These are phyloP conservation scores for Didymellaceae sp. DNA, from an alignment of 2,329 filamentous ascomycete species.

Conservation along the genomic window DNA sequence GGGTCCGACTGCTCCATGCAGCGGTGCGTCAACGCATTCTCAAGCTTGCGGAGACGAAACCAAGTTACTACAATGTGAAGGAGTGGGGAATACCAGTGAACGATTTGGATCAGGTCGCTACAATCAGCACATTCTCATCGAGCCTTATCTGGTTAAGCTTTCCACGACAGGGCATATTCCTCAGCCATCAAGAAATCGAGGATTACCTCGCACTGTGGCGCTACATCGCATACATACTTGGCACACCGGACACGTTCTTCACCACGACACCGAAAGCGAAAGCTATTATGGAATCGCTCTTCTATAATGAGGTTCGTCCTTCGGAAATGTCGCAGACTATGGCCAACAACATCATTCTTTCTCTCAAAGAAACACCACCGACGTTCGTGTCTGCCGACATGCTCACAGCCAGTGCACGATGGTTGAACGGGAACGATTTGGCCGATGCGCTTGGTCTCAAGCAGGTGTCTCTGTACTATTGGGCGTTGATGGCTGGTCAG, in stretches of 20 bases:
- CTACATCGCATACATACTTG: conserved; percentile 74
- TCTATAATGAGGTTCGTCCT: conserved; percentile 71
- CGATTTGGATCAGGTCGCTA: conserved; percentile 75
- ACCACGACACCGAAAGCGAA: conserved; percentile 62
- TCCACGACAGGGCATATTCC: conserved; percentile 74
- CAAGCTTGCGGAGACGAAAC: conserved; percentile 60
- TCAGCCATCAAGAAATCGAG: conserved; percentile 65
- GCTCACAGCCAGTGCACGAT: conserved; percentile 70
- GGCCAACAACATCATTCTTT: conserved; percentile 76
- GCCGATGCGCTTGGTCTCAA: conserved; percentile 66
- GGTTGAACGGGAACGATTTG: conserved; percentile 72
- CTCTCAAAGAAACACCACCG: conserved; percentile 70
- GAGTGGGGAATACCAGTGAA: conserved; percentile 73
- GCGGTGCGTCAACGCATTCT: conserved; percentile 71
- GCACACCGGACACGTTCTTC: conserved; percentile 69
- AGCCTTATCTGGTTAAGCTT: conserved; percentile 72
- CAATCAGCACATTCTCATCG: conserved; percentile 73
- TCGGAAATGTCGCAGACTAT: conserved; percentile 67
- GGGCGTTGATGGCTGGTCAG: conserved; percentile 66
- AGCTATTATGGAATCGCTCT: conserved; percentile 70
- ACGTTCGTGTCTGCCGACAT: conserved; percentile 70
- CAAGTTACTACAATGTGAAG: conserved; percentile 67
- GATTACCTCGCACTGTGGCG: conserved; percentile 81
- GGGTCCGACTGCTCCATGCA: conserved; percentile 73
- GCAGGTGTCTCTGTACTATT: conserved; percentile 64